These are phyloP conservation scores for Eucalyptus dawsonii DNA, from an alignment of 345 rosid species.

Conservation along the genomic window DNA sequence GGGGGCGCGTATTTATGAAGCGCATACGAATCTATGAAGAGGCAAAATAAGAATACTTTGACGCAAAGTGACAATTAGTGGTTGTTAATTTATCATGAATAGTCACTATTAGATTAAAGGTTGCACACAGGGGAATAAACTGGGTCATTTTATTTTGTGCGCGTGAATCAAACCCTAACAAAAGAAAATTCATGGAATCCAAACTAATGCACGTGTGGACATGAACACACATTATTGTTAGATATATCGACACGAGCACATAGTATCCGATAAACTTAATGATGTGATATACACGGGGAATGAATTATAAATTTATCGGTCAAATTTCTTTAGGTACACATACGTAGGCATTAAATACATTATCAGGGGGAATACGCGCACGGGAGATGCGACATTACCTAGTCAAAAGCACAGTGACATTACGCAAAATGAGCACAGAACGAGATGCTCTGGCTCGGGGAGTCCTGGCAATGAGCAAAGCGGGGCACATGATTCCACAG, in stretches of 20 bases:
- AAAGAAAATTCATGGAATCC: rapidly evolving
- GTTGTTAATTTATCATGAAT: no score
- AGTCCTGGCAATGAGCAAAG: not conserved
- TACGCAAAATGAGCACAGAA: not conserved
- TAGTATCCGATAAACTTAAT: not conserved
- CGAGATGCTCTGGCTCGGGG: not conserved
- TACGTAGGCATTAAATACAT: not conserved
- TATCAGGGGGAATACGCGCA: not conserved
- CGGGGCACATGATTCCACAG: not conserved
- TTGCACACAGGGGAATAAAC: no score
- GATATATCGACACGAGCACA: not conserved
- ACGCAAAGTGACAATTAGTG: no score
- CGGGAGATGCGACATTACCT: not conserved
- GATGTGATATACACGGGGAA: not conserved
- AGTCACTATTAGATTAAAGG: no score
- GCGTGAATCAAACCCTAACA: not conserved
- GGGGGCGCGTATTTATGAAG: no score
- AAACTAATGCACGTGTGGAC: rapidly evolving
- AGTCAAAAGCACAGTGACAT: not conserved
- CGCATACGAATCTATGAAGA: no score
- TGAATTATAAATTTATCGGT: not conserved
- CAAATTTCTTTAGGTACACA: no score
- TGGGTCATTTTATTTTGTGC: not conserved
- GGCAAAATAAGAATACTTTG: no score
- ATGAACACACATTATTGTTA: not conserved